phyloP scores from a whole-genome alignment of 73 alveolate species.

The Tetrahymena borealis region DNA sequence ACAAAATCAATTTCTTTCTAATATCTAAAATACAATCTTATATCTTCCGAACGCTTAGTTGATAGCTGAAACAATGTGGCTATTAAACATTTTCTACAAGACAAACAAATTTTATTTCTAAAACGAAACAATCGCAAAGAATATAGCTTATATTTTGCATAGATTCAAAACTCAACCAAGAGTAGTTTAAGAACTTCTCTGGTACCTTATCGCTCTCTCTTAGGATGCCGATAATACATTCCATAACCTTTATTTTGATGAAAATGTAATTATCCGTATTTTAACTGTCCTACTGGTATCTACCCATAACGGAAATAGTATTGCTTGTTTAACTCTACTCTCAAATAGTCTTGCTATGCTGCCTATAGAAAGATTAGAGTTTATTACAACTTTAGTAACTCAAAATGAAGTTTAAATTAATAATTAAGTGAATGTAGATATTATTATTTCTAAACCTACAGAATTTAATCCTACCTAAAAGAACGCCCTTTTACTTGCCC shows the following conservation, averaged over 20 bases:
- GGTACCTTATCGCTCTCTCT: background rate
- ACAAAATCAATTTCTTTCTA: background rate
- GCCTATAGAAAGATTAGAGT: background rate
- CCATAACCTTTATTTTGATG: background rate
- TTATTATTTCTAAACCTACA: background rate
- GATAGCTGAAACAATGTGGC: background rate
- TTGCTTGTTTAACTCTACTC: background rate
- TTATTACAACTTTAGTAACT: background rate
- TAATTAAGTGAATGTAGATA: background rate
- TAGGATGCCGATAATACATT: background rate
- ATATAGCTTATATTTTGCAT: background rate
- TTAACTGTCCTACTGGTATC: background rate
- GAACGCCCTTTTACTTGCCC: background rate
- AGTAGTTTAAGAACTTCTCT: background rate
- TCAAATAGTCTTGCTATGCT: background rate
- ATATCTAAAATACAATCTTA: background rate
- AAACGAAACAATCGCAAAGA: background rate
- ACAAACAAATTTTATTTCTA: background rate
- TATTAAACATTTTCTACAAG: background rate
- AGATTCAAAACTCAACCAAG: background rate
- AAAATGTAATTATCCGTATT: background rate
- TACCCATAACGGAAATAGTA: background rate
- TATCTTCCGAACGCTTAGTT: background rate
- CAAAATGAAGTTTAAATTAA: background rate
- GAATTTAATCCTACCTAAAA: background rate